phyloP scores from a whole-genome alignment of 2,329 filamentous ascomycete genomes.

The Fusarium camptoceras region DNA sequence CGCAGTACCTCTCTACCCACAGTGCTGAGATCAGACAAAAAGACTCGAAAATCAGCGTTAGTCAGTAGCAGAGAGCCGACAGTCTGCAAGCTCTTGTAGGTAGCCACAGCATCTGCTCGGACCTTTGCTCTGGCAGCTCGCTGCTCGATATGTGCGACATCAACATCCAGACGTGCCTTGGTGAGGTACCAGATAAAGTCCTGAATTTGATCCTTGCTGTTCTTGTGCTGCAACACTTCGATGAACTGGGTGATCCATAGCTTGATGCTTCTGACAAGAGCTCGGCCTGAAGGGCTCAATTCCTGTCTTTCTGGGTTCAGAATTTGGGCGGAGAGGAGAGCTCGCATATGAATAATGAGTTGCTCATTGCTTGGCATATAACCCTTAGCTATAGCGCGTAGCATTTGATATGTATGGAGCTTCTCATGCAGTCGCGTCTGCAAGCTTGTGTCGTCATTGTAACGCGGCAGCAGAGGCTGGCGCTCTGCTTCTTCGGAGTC shows the following conservation, averaged over 20 bases:
- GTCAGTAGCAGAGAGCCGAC: conserved; percentile 86
- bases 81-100: conserved; percentile 84
- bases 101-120: conserved; percentile 51
- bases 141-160: conserved; percentile 47
- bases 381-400: conserved; percentile 82
- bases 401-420: conserved; percentile 93
- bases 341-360: conserved; percentile 80
- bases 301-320: conserved; percentile 77
- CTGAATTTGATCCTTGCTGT: conserved; percentile 85
- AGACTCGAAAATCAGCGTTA: conserved; percentile 89
- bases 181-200: conserved; percentile 89
- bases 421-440: conserved; percentile 87
- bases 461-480: conserved; percentile 83
- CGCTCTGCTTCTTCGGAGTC: conserved; percentile 68
- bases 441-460: conserved; percentile 82
- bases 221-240: conserved; percentile 85
- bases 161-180: conserved; percentile 71
- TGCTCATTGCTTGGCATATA: conserved; percentile 96
- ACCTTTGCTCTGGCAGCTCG: conserved; percentile 48
- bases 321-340: conserved; percentile 80
- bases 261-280: conserved; percentile 77
- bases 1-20: conserved; percentile 87
- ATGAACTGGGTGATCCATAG: conserved; percentile 84
- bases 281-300: conserved; percentile 81
- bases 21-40: conserved; percentile 82